phyloP scores from a whole-genome alignment of 345 rosid species.

The Aquilaria sinensis region DNA sequence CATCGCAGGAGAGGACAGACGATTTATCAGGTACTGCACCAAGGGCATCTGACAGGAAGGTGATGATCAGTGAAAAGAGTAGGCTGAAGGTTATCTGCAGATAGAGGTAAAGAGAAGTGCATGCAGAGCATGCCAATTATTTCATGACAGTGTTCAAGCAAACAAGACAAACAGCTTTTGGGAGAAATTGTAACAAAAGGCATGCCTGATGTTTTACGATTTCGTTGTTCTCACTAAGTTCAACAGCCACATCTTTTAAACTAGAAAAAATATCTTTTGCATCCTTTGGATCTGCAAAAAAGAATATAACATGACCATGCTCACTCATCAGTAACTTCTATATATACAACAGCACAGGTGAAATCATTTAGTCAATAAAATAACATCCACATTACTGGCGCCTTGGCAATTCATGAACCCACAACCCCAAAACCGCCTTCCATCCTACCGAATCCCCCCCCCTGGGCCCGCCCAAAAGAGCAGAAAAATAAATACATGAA shows the following conservation, averaged over 20 bases:
- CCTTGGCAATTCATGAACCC: no score
- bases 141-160: neutral
- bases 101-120: neutral
- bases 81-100: constrained; percentile 82
- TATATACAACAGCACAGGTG: neutral
- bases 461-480: no score
- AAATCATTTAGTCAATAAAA: no score
- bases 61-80: constrained; percentile 71
- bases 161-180: constrained; percentile 15
- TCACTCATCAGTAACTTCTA: no score
- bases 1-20: constrained; percentile 69
- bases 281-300: constrained; percentile 60
- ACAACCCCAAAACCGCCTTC: no score
- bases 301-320: constrained; percentile 3
- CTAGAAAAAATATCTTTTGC: constrained; percentile 59
- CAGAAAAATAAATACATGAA: no score
- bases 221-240: constrained; percentile 41
- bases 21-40: constrained; percentile 73
- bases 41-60: constrained; percentile 88
- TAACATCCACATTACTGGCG: no score
- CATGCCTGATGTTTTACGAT: constrained; percentile 73
- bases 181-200: constrained; percentile 10
- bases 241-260: constrained; percentile 69
- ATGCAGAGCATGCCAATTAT: constrained; percentile 4
- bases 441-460: no score